Evolutionary conservation across 352 stramenopile genomes (phyloP), one percentile per base, ranked within the genome.

Genomic region (Phytophthora ramorum): DNA sequence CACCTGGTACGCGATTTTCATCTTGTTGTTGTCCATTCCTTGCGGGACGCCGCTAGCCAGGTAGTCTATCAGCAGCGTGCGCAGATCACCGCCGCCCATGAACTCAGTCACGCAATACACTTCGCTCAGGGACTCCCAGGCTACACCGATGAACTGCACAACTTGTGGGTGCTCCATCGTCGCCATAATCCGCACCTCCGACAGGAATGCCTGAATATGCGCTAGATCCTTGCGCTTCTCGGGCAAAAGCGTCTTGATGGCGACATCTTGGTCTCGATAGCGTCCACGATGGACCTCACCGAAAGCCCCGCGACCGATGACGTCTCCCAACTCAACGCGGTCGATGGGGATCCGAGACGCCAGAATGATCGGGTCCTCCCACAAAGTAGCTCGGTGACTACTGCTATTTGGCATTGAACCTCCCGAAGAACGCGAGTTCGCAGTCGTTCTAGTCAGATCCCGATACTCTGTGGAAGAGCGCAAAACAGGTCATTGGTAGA

Each of bases 91-190:
- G 14, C 68, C 58, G 46, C 67, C 54, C 80, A 89, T 84, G 58
- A 83, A 85, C 50, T 87, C 78, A 0, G 66, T 75, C 38, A 89
- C 58, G n/a, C 69, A 77, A 37, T 64, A 73, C 3, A 89, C 40
- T 30, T 89, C 78, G 44, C 64, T 78, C 1, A 85, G 70, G 10
- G 77, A 73, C 13, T 85, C 77, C 76, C 78, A 89, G 1, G 78
- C 79, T 14, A 89, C 76, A 13, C 80, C 80, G 4, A 85, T 58
- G n/a, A 89, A 87, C 4, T 59, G 51, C 10, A 89, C 78, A 24
- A 85, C 81, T 12, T 82, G 66, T 4, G 80, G 78, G 43, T 89
- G 80, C 6, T 83, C 77, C 49, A 87, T 67, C 4, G 73, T 68
- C 10, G 73, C 66, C 41, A 81, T 63, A 13, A 83, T 51, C 13